Evolutionary conservation across 257 asterid species (phyloP).

Genomic region (Capsicum rhomboideum): DNA sequence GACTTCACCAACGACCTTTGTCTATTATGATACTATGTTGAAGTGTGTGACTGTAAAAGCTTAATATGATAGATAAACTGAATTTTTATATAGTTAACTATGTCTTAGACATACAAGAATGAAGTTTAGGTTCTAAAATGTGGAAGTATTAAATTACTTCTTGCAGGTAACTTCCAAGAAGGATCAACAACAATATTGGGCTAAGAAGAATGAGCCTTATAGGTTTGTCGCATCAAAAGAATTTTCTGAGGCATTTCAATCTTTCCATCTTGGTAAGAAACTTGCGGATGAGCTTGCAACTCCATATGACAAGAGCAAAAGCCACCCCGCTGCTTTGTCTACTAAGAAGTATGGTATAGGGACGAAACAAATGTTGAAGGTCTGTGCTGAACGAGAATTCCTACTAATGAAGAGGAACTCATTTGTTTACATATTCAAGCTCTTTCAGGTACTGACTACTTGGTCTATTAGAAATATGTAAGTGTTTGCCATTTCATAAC

Average conservation of each 20-base stretch:
- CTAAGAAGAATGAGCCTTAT: constrained; percentile 25
- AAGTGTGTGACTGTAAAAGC: neutral
- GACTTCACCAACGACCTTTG: neutral
- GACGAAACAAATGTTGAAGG: constrained; percentile 40
- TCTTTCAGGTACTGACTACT: constrained; percentile 31
- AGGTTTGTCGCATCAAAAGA: constrained; percentile 10
- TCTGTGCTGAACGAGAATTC: constrained; percentile 40
- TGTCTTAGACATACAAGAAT: neutral
- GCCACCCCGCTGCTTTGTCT: constrained; percentile 55
- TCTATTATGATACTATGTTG: neutral
- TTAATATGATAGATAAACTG: neutral
- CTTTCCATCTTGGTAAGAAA: constrained; percentile 30
- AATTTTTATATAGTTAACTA: neutral
- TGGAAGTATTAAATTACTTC: too few relatives aligned
- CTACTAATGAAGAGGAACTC: constrained; percentile 58
- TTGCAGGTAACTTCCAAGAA: too few relatives aligned
- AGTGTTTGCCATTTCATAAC: neutral
- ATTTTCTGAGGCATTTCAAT: constrained; percentile 19
- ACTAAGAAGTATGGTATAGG: constrained; percentile 38
- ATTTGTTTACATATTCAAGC: constrained; percentile 42
- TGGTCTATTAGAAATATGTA: neutral
- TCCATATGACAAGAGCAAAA: constrained; percentile 47
- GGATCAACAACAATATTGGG: too few relatives aligned
- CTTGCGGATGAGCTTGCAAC: constrained; percentile 30
- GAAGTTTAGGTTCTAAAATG: neutral